phyloP scores from a whole-genome alignment of 352 stramenopile genomes.

The Globisporangium recalcitrans region DNA sequence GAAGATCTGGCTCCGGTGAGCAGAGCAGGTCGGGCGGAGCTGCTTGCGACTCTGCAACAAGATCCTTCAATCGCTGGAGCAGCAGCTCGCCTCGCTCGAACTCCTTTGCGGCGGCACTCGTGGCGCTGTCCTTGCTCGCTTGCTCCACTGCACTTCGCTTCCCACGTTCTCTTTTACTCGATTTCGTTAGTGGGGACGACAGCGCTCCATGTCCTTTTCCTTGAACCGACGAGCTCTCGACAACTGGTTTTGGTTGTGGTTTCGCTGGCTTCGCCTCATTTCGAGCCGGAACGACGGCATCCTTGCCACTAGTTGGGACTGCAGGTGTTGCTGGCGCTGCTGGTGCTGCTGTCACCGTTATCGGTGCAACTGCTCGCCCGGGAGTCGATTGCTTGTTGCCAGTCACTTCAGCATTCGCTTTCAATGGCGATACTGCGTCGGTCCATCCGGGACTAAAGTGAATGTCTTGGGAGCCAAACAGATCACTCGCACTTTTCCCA shows the following conservation, averaged over 20 bases:
- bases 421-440: slow-evolving; percentile 1
- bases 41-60: slow-evolving; percentile 22
- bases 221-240: not conserved
- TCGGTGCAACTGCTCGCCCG: too few species aligned
- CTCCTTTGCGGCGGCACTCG: slow-evolving; percentile 8
- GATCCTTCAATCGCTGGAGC: slow-evolving; percentile 28
- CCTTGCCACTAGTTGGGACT: not conserved
- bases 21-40: slow-evolving; percentile 21
- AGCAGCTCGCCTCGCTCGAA: slow-evolving; percentile 30
- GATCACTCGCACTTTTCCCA: slow-evolving; percentile 4
- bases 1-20: slow-evolving; percentile 19
- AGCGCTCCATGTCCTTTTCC: not conserved
- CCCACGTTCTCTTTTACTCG: slow-evolving; percentile 8
- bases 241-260: not conserved
- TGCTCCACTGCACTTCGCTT: slow-evolving; percentile 6
- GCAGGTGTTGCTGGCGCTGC: not conserved
- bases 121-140: slow-evolving; percentile 1
- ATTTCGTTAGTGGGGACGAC: slow-evolving; percentile 11
- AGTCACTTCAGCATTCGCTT: not conserved
- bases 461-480: slow-evolving; percentile 9
- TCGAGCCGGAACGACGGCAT: not conserved
- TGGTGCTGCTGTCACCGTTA: not conserved
- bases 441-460: slow-evolving; percentile 16
- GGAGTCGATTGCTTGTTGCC: not conserved
- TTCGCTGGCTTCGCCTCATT: not conserved